Conservation (phyloP, 2,329 filamentous ascomycete species). For the Fusarium verticillioides region DNA sequence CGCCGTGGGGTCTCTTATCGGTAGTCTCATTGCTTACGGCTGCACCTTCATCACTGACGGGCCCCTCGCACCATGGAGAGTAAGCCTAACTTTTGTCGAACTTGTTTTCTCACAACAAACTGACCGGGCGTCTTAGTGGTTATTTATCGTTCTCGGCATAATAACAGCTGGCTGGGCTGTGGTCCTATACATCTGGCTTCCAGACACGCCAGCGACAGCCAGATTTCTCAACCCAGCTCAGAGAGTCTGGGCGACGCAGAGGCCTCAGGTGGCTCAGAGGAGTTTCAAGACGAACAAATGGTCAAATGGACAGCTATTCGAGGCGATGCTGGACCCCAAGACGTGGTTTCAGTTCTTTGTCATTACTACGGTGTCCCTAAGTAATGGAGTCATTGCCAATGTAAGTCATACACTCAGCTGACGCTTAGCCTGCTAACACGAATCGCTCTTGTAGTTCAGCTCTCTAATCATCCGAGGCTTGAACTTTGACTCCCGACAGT, state of each 20-base stretch:
- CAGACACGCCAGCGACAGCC: neutral
- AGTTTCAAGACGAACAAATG: neutral
- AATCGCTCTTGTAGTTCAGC: fast-evolving
- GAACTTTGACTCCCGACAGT: neutral
- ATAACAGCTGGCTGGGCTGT: neutral
- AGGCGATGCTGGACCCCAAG: neutral
- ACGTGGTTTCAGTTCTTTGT: neutral
- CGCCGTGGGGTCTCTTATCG: neutral
- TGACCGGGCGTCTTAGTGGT: neutral
- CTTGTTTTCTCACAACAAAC: fast-evolving
- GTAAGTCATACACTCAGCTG: neutral
- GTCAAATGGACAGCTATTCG: neutral
- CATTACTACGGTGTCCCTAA: neutral
- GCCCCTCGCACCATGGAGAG: neutral
- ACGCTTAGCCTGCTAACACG: neutral
- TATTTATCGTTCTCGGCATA: neutral
- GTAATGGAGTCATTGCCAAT: neutral
- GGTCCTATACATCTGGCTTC: neutral
- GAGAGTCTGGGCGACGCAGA: neutral
- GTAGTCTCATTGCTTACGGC: neutral
- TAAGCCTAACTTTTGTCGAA: fast-evolving
- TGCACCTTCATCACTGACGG: neutral
- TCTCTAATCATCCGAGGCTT: neutral
- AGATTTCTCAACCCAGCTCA: neutral
- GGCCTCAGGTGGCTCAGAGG: neutral